Conservation (phyloP, 1,284 basidiomycete species). For the Coniophora puteana region DNA sequence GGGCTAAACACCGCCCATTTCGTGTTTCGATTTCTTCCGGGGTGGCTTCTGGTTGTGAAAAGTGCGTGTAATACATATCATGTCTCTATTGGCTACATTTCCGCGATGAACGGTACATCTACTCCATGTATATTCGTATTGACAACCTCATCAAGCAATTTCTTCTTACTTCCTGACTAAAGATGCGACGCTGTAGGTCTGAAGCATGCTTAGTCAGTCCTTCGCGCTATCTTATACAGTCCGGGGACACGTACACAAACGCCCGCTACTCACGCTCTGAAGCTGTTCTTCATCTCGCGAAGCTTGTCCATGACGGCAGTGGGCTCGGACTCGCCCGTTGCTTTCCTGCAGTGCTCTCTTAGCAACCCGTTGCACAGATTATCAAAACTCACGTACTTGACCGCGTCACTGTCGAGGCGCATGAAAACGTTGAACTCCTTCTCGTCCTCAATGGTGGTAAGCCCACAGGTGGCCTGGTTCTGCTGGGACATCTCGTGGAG, state of each 20-base stretch:
- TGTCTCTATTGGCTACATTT: no score
- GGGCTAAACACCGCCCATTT: no score
- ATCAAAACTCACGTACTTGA: conserved; percentile 44
- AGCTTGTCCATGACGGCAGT: conserved; percentile 70
- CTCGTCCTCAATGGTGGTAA: conserved; percentile 82
- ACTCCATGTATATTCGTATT: no score
- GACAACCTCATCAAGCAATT: no score
- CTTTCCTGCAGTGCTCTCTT: conserved; percentile 30
- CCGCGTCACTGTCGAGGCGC: conserved; percentile 54
- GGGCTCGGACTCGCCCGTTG: conserved; percentile 43
- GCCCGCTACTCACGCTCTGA: conserved; percentile 40
- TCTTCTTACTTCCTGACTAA: not conserved
- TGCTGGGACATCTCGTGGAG: conserved; percentile 51
- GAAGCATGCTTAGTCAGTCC: no score
- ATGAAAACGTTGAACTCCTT: conserved; percentile 86
- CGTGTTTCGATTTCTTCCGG: no score
- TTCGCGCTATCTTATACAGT: no score
- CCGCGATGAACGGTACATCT: no score
- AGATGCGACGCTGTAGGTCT: no score
- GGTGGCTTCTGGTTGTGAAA: no score
- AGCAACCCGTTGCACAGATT: not conserved
- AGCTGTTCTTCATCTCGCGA: conserved; percentile 83
- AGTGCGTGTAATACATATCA: no score
- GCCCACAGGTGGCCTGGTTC: conserved; percentile 65
- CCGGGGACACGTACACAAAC: no score